Conservation (phyloP, 179 eudicot species). For the Vitellaria paradoxa region DNA sequence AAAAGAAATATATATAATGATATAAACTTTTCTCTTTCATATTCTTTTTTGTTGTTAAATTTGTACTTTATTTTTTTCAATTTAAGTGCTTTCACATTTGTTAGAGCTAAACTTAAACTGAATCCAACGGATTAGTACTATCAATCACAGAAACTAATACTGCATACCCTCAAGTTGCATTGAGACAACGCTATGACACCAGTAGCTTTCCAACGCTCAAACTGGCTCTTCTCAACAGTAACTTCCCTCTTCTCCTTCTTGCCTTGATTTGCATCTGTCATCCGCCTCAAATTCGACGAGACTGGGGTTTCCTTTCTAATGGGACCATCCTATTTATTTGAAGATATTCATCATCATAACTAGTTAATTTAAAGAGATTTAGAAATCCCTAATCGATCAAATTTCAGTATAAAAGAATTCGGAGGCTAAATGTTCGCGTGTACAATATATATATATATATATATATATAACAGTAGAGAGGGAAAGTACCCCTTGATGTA, state of each 20-base stretch:
- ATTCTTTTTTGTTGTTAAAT: too few relatives aligned
- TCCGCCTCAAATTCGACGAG: constrained; percentile 34
- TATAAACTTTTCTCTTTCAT: too few relatives aligned
- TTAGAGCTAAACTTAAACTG: not conserved
- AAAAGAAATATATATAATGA: not conserved
- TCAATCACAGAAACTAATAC: not conserved
- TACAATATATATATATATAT: not conserved
- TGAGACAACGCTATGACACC: constrained; percentile 66
- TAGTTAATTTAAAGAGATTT: not conserved
- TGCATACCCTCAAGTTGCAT: constrained; percentile 52
- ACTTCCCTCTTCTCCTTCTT: constrained; percentile 13
- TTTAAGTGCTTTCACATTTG: not conserved
- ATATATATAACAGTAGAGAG: not conserved
- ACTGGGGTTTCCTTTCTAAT: constrained; percentile 48
- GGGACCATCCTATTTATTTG: constrained; percentile 63
- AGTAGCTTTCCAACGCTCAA: constrained; percentile 73
- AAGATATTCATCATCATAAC: not conserved
- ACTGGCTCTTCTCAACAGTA: constrained; percentile 35
- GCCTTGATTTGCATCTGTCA: constrained; percentile 15
- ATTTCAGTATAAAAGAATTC: not conserved
- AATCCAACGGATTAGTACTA: not conserved
- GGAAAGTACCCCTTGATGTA: constrained; percentile 83
- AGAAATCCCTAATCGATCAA: not conserved
- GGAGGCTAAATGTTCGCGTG: not conserved
- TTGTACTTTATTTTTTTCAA: too few relatives aligned